Evolutionary conservation across 306 rosid genomes (phyloP).

Genomic region (Pterocarpus santalinus): DNA sequence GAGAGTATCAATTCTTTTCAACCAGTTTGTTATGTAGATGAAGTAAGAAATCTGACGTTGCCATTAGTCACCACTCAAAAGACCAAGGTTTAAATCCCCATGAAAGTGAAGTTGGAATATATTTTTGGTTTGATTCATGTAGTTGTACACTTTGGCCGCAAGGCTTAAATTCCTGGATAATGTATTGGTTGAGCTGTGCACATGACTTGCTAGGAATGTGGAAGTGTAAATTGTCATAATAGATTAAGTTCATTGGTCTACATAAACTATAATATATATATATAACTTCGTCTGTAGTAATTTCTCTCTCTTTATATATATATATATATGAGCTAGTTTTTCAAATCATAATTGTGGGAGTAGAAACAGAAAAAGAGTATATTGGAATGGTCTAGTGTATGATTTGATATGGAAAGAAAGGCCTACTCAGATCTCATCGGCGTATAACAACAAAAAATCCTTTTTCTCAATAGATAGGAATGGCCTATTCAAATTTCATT

Average conservation of each 20-base stretch:
- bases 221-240: slow-evolving; percentile 4
- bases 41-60: slow-evolving; percentile 48
- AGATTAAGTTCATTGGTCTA: background rate
- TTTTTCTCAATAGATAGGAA: background rate
- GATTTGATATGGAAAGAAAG: slow-evolving; percentile 6
- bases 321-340: background rate
- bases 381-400: background rate
- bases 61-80: slow-evolving; percentile 13
- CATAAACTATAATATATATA: no score
- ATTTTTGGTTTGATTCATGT: slow-evolving; percentile 8
- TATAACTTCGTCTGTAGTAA: no score
- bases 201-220: background rate
- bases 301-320: no score
- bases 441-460: background rate
- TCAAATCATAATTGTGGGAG: background rate
- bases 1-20: slow-evolving; percentile 34
- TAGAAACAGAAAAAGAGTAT: background rate
- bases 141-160: background rate
- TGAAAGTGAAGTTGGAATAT: slow-evolving; percentile 34
- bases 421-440: background rate
- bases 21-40: slow-evolving; percentile 55
- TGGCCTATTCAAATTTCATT: background rate
- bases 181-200: background rate
- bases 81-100: slow-evolving; percentile 25
- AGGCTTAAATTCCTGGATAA: background rate